phyloP scores from a whole-genome alignment of 1,139 yeast genomes.

The Komagataea norvegica region DNA sequence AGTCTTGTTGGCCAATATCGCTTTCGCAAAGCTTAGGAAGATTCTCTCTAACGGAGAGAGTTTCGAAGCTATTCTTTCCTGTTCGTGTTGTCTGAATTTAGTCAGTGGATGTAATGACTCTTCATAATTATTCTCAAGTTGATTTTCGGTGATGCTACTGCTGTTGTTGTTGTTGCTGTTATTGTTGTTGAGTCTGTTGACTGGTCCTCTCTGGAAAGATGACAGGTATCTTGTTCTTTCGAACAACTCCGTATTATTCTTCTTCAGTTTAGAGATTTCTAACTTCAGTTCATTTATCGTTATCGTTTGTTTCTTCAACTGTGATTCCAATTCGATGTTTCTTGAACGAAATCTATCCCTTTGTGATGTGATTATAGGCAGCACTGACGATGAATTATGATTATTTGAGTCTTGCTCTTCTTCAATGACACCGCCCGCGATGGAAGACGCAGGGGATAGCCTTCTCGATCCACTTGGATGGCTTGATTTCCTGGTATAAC shows the following conservation, averaged over 20 bases:
- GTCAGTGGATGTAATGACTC: conserved; percentile 79
- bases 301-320: conserved; percentile 54
- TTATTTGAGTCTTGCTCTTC: conserved; percentile 26
- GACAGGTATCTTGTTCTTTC: conserved; percentile 79
- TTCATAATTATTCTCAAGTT: conserved; percentile 64
- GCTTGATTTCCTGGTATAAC: conserved; percentile 43
- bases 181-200: conserved; percentile 20
- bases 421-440: conserved; percentile 39
- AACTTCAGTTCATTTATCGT: conserved; percentile 57
- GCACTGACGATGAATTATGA: conserved; percentile 40
- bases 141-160: conserved; percentile 46
- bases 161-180: conserved; percentile 6
- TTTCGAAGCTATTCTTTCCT: conserved; percentile 66
- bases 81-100: conserved; percentile 73
- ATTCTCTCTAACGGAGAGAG: conserved; percentile 76
- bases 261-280: conserved; percentile 59
- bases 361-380: conserved; percentile 90
- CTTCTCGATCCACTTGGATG: conserved; percentile 29
- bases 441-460: conserved; percentile 46
- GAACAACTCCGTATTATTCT: conserved; percentile 73
- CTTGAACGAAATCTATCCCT: conserved; percentile 85
- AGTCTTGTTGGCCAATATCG: conserved; percentile 66
- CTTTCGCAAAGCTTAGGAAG: conserved; percentile 69
- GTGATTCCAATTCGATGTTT: conserved; percentile 80
- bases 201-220: conserved; percentile 33